phyloP scores from a whole-genome alignment of 495 filamentous ascomycete genomes.

The Hyaloscypha variabilis region DNA sequence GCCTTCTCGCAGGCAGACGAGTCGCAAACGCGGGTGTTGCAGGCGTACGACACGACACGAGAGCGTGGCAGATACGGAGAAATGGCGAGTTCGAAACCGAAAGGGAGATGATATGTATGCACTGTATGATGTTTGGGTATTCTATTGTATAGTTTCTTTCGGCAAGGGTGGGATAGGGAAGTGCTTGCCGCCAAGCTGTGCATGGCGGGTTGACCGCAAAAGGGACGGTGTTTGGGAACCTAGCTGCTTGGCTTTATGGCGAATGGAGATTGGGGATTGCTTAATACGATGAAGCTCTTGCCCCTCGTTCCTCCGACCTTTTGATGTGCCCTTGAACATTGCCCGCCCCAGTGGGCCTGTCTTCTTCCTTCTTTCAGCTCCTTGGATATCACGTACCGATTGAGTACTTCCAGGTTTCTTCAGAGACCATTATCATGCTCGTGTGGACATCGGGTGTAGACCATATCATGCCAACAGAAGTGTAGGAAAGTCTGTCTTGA shows the following conservation, averaged over 20 bases:
- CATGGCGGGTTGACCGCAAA: not conserved
- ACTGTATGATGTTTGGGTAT: conserved; percentile 24
- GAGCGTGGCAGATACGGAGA: conserved; percentile 93
- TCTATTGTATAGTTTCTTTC: conserved; percentile 14
- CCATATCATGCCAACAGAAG: too few species aligned
- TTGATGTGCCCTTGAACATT: not conserved
- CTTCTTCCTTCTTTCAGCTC: not conserved
- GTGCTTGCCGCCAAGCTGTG: not conserved
- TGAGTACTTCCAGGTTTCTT: too few species aligned
- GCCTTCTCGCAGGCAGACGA: conserved; percentile 98
- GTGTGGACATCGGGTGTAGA: too few species aligned
- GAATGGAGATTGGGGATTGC: not conserved
- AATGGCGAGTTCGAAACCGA: conserved; percentile 75
- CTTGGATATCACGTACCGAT: too few species aligned
- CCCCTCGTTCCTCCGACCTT: not conserved
- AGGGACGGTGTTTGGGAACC: not conserved
- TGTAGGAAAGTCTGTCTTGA: too few species aligned
- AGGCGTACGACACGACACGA: conserved; percentile 96
- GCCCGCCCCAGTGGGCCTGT: not conserved
- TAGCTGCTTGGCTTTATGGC: not conserved
- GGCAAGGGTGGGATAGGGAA: not conserved
- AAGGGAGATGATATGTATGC: conserved; percentile 29
- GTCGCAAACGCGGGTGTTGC: conserved; percentile 86
- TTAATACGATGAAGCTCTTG: not conserved
- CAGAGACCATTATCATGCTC: too few species aligned